A percentile compares a stretch with the other conserved stretches of the same genome.
Evolutionary conservation across 139 green algal genomes (phyloP).

Genomic region (Coelastrella sp.): DNA sequence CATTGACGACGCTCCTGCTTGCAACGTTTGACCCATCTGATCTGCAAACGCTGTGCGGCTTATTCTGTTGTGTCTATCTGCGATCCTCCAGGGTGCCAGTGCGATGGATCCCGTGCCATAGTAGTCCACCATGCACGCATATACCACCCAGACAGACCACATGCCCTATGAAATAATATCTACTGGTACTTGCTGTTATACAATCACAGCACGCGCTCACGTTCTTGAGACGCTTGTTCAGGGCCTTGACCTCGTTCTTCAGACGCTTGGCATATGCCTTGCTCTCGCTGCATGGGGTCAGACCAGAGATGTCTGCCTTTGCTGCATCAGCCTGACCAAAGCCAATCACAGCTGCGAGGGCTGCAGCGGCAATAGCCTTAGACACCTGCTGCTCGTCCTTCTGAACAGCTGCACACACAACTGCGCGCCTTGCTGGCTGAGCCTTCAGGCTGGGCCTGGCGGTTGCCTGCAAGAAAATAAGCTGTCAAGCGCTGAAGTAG

Average conservation of each 20-base stretch:
- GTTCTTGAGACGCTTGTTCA: constrained; percentile 50
- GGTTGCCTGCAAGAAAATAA: constrained; percentile 10
- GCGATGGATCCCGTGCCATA: too few species aligned
- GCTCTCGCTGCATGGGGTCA: constrained; percentile 96
- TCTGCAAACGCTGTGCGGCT: too few species aligned
- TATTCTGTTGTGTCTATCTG: too few species aligned
- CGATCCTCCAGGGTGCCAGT: too few species aligned
- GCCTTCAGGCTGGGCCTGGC: constrained; percentile 38
- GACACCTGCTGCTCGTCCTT: constrained; percentile 55
- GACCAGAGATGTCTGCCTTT: constrained; percentile 90
- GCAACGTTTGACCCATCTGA: too few species aligned
- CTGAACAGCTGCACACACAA: constrained; percentile 61
- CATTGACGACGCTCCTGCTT: too few species aligned
- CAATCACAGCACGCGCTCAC: neutral
- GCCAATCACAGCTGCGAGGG: constrained; percentile 75
- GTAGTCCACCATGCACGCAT: too few species aligned
- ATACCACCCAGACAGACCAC: too few species aligned
- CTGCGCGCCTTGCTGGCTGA: constrained; percentile 18
- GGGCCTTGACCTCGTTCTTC: constrained; percentile 87
- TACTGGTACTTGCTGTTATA: neutral
- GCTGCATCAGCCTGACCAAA: constrained; percentile 81
- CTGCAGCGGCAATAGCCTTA: constrained; percentile 69
- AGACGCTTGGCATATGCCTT: constrained; percentile 95
- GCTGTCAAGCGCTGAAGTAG: neutral
- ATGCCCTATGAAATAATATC: too few species aligned